Evolutionary conservation across 2,329 filamentous ascomycete genomes (phyloP).

Genomic region (Xylariaceae sp.): DNA sequence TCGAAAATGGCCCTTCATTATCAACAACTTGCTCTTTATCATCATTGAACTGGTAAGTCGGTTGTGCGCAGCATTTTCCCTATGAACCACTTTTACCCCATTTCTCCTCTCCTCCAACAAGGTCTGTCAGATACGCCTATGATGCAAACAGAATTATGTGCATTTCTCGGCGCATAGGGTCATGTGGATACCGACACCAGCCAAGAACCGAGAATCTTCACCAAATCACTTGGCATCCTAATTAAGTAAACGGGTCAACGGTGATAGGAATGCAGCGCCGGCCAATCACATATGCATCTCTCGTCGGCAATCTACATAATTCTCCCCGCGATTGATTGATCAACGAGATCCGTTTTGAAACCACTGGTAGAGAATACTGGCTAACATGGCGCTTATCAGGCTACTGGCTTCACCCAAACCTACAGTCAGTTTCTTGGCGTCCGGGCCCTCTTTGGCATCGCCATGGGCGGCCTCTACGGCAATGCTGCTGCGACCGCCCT

Average conservation of each 20-base stretch:
- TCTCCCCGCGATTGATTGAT: background rate
- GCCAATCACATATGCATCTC: background rate
- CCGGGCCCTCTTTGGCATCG: slow-evolving; percentile 68
- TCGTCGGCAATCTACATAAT: background rate
- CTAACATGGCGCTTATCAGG: slow-evolving; percentile 31
- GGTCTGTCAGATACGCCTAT: slow-evolving; percentile 10
- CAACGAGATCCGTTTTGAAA: background rate
- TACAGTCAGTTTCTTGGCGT: slow-evolving; percentile 70
- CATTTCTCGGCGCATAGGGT: background rate
- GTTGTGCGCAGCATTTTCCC: background rate
- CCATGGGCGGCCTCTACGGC: slow-evolving; percentile 77
- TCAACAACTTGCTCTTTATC: slow-evolving; percentile 70
- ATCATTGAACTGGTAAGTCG: slow-evolving; percentile 59
- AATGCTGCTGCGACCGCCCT: slow-evolving; percentile 74
- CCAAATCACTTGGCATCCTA: slow-evolving; percentile 11
- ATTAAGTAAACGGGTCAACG: background rate
- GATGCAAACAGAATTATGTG: background rate
- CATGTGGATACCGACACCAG: background rate
- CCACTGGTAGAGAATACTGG: background rate
- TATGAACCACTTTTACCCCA: background rate
- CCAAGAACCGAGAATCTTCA: background rate
- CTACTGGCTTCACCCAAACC: slow-evolving; percentile 62
- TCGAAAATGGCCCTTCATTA: slow-evolving; percentile 65
- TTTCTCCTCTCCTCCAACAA: background rate
- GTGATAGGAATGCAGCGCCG: background rate